These are phyloP conservation scores for Daldinia sp. DNA, from an alignment of 2,329 filamentous ascomycete species.

Conservation along the genomic window DNA sequence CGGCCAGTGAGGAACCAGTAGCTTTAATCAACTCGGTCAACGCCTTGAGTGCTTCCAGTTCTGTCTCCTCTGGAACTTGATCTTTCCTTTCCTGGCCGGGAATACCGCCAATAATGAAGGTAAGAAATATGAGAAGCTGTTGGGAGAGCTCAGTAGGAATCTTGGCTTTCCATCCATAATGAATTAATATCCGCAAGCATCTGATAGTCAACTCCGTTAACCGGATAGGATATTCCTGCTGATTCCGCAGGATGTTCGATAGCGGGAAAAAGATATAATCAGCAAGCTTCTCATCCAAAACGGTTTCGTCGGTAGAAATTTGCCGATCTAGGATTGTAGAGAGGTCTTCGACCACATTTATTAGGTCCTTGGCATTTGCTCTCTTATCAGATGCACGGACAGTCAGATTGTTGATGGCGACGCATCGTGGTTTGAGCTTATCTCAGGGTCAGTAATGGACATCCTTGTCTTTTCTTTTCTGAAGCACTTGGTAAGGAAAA, in stretches of 20 bases:
- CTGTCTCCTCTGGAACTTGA: conserved; percentile 77
- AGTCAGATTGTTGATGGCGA: conserved; percentile 69
- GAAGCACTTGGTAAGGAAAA: conserved; percentile 4
- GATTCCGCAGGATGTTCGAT: conserved; percentile 84
- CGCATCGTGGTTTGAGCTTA: conserved; percentile 74
- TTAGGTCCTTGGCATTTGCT: conserved; percentile 58
- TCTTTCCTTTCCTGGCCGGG: conserved; percentile 66
- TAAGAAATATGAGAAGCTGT: conserved; percentile 87
- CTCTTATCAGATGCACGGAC: conserved; percentile 61
- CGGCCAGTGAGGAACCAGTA: conserved; percentile 63
- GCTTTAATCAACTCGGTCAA: conserved; percentile 74
- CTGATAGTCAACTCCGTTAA: conserved; percentile 81
- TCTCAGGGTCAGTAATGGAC: conserved; percentile 25
- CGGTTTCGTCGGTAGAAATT: conserved; percentile 57
- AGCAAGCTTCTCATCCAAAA: conserved; percentile 83
- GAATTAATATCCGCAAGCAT: conserved; percentile 79
- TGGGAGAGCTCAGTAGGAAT: conserved; percentile 80
- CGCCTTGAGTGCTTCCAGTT: conserved; percentile 76
- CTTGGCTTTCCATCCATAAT: conserved; percentile 80
- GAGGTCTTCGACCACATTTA: conserved; percentile 60
- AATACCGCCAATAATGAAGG: conserved; percentile 81
- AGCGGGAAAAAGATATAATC: conserved; percentile 97
- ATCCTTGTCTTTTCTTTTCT: not conserved
- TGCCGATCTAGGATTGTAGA: conserved; percentile 61
- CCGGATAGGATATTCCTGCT: conserved; percentile 76